Percentiles rank a stretch among this genome's conserved stretches.
Conservation (phyloP, 139 green algal genomes). For the Micractinium sp. region DNA sequence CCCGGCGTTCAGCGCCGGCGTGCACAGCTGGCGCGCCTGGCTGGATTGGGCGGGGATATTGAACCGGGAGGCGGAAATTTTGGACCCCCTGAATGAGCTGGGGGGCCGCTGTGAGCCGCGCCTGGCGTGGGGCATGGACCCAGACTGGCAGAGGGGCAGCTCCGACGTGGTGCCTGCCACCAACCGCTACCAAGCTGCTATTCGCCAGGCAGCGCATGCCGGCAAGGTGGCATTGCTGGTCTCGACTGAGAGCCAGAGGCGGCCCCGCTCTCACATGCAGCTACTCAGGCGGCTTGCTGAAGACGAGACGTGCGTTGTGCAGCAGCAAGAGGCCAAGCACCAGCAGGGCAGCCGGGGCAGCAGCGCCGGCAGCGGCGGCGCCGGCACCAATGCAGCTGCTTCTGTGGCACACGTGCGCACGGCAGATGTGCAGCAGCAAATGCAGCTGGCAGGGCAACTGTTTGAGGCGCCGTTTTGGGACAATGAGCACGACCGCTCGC, state of each 20-base stretch:
- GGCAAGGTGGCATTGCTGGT: background rate
- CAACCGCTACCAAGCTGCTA: background rate
- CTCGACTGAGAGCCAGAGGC: too few relatives aligned
- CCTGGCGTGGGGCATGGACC: background rate
- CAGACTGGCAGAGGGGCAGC: background rate
- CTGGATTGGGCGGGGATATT: background rate
- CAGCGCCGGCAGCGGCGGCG: background rate
- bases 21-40: background rate
- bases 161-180: background rate
- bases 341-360: background rate
- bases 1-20: background rate
- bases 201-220: too few relatives aligned
- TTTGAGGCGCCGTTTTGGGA: background rate
- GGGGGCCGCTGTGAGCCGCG: background rate
- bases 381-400: too few relatives aligned
- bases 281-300: too few relatives aligned
- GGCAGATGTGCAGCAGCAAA: constrained; percentile 17
- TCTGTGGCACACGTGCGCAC: too few relatives aligned
- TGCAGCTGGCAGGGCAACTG: constrained; percentile 6
- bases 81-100: background rate
- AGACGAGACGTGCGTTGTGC: background rate
- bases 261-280: too few relatives aligned
- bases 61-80: background rate
- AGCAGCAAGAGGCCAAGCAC: background rate
- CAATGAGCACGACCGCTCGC: constrained; percentile 5